Percentiles rank a stretch among this genome's conserved stretches.
Evolutionary conservation across 768 basidiomycete genomes (phyloP).

Genomic region (Lactifluus subvellereus): DNA sequence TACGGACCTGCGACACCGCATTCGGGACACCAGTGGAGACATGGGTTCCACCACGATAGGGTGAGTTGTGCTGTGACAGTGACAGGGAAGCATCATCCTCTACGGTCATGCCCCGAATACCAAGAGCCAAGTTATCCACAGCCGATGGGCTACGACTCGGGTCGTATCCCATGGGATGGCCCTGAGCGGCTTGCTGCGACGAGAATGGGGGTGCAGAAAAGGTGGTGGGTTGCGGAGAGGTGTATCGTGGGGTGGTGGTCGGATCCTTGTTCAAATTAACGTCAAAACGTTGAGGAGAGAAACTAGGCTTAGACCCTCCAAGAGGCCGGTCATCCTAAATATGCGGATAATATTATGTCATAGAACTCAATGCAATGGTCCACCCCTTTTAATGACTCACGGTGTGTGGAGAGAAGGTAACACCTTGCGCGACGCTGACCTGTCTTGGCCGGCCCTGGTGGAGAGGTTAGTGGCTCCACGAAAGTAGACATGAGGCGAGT

Average conservation of each 20-base stretch:
- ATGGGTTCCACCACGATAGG: slow-evolving; percentile 36
- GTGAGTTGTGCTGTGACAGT: slow-evolving; percentile 29
- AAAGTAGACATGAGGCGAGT: slow-evolving; percentile 9
- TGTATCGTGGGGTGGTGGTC: slow-evolving; percentile 37
- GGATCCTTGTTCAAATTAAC: slow-evolving; percentile 39
- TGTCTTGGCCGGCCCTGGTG: slow-evolving; percentile 21
- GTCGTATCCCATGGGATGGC: slow-evolving; percentile 32
- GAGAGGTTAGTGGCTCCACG: background rate
- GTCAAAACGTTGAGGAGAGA: slow-evolving; percentile 53
- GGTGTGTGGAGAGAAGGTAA: slow-evolving; percentile 19
- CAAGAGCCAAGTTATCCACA: slow-evolving; percentile 47
- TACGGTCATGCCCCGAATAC: slow-evolving; percentile 56
- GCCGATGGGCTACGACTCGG: slow-evolving; percentile 35
- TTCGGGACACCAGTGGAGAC: slow-evolving; percentile 30
- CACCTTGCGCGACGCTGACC: slow-evolving; percentile 20
- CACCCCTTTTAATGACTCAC: slow-evolving; percentile 15
- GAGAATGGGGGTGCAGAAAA: slow-evolving; percentile 34
- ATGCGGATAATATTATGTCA: slow-evolving; percentile 26
- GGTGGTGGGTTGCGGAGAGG: slow-evolving; percentile 39
- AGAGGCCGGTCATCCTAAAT: slow-evolving; percentile 24
- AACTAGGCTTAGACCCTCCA: slow-evolving; percentile 39
- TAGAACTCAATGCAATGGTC: slow-evolving; percentile 6
- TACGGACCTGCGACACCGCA: slow-evolving; percentile 37
- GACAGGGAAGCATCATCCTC: slow-evolving; percentile 44
- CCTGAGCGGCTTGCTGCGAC: slow-evolving; percentile 27